phyloP scores from a whole-genome alignment of 805 yeast genomes.

The Komagataella kurtzmanii region DNA sequence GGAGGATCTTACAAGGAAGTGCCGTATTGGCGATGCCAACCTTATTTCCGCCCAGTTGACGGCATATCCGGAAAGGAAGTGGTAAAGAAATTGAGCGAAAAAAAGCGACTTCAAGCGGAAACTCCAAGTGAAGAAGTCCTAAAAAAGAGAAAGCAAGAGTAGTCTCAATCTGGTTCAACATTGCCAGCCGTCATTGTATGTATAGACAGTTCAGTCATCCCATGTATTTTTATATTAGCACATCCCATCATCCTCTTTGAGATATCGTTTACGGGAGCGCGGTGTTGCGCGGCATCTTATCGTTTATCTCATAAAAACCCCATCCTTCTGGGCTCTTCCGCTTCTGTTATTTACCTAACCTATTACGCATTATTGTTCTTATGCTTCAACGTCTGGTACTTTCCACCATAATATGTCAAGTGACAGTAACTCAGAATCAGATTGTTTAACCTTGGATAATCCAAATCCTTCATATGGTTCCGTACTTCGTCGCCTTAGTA shows the following conservation, averaged over 20 bases:
- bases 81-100: conserved; percentile 10
- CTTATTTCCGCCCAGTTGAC: conserved; percentile 80
- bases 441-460: background rate
- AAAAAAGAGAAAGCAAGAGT: background rate
- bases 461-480: background rate
- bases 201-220: background rate
- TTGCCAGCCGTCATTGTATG: background rate
- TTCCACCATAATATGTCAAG: background rate
- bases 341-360: background rate
- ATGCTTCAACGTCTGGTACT: background rate
- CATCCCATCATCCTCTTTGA: background rate
- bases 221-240: background rate
- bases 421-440: background rate
- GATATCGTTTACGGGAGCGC: background rate
- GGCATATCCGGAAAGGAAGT: conserved; percentile 47
- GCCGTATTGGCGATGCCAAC: conserved; percentile 96
- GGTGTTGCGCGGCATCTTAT: background rate
- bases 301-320: background rate
- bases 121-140: background rate
- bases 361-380: background rate
- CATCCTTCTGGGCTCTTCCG: background rate
- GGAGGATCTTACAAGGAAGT: conserved; percentile 72
- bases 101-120: background rate
- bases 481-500: background rate
- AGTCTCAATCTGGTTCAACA: background rate